Percentiles rank a stretch among this genome's conserved stretches.
Conservation (phyloP, 208 protist genomes). For the Wallacemonas collosoma region DNA sequence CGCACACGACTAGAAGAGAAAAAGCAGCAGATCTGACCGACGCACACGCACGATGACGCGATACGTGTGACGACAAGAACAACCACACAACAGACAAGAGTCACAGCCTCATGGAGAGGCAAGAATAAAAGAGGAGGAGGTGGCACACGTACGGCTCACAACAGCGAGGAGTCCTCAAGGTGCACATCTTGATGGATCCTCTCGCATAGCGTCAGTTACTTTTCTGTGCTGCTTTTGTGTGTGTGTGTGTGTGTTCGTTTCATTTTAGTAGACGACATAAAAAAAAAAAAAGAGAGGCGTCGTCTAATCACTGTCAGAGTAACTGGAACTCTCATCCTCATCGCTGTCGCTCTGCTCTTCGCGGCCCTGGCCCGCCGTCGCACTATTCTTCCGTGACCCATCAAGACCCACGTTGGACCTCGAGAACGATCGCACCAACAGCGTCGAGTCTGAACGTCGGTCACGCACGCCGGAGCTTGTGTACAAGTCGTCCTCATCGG, state of each 20-base stretch:
- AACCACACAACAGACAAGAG: not conserved
- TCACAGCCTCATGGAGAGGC: not conserved
- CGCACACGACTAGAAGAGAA: no score
- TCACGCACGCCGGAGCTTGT: not conserved
- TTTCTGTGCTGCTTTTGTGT: not conserved
- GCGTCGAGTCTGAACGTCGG: not conserved
- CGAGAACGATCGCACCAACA: constrained; percentile 1
- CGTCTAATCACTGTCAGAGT: not conserved
- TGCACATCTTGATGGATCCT: no score
- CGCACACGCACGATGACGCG: no score
- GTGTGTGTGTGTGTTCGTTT: not conserved
- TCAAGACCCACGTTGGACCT: not conserved
- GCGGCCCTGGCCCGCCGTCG: not conserved
- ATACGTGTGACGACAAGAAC: not conserved
- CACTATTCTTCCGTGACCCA: not conserved
- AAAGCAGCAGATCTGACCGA: no score
- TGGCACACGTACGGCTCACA: no score
- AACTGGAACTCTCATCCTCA: not conserved
- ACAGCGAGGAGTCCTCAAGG: no score
- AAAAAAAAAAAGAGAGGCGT: not conserved
- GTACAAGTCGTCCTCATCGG: constrained; percentile 1
- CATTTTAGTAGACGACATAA: not conserved
- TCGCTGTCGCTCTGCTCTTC: not conserved
- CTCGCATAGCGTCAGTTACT: not conserved
- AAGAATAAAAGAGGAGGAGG: no score